phyloP scores from a whole-genome alignment of 1,284 basidiomycete species.

The Chiua sp. region DNA sequence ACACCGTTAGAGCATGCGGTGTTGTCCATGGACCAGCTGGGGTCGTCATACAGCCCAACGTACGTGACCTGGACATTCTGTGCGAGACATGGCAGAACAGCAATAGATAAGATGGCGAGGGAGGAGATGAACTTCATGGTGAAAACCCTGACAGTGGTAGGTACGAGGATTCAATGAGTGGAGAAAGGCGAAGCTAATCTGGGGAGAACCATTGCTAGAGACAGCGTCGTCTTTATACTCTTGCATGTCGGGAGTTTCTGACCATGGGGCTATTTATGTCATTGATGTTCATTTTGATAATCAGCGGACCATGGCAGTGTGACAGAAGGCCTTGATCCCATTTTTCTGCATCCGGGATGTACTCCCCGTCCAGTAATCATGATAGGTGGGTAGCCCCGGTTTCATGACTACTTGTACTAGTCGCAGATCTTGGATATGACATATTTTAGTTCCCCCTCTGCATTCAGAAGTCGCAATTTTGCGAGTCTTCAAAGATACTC shows the following conservation, averaged over 20 bases:
- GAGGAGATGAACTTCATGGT: slow-evolving; percentile 36
- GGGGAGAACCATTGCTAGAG: not conserved
- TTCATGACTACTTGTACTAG: not conserved
- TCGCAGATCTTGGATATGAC: not conserved
- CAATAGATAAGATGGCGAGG: slow-evolving; percentile 20
- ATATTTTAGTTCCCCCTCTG: not conserved
- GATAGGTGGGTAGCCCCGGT: not conserved
- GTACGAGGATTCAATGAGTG: not conserved
- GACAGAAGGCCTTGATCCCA: not conserved
- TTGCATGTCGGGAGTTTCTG: not conserved
- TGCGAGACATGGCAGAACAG: slow-evolving; percentile 29
- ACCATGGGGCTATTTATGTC: not conserved
- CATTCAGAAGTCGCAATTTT: not conserved
- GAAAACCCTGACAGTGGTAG: not conserved
- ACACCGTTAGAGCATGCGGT: slow-evolving; percentile 58
- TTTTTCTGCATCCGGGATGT: not conserved
- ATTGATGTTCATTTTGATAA: not conserved
- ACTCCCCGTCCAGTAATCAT: no score
- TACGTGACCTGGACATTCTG: slow-evolving; percentile 40
- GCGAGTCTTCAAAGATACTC: not conserved
- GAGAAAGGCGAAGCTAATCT: not conserved
- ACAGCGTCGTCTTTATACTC: not conserved
- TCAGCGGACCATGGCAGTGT: not conserved
- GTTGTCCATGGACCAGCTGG: slow-evolving; percentile 39
- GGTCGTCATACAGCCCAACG: slow-evolving; percentile 27